Conservation (phyloP, 306 rosid genomes). For the Castanea mollissima region DNA sequence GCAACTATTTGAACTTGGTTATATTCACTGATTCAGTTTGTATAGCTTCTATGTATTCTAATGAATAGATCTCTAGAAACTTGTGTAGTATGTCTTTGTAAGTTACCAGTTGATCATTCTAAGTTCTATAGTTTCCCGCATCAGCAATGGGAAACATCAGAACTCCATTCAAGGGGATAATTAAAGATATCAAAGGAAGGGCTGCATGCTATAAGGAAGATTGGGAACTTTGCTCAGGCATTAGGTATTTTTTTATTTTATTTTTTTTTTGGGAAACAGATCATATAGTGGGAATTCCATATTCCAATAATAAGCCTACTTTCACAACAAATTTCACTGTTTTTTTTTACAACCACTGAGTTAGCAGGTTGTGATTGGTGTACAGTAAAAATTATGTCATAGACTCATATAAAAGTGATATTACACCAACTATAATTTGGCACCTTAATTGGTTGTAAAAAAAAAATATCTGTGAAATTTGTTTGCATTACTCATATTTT, state of each 20-base stretch:
- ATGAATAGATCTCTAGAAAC: constrained; percentile 2
- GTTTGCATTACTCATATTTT: neutral
- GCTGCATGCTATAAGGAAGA: constrained; percentile 69
- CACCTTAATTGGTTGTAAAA: no score
- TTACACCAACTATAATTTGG: no score
- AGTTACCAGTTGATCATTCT: neutral
- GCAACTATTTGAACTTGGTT: neutral
- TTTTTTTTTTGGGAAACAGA: neutral
- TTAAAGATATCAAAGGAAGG: constrained; percentile 72
- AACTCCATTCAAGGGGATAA: constrained; percentile 58
- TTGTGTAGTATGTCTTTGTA: neutral
- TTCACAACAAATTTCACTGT: no score
- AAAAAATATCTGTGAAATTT: no score
- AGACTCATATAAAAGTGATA: no score
- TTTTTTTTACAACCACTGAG: no score
- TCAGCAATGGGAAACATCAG: constrained; percentile 39
- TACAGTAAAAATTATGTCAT: no score
- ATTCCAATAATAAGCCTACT: neutral
- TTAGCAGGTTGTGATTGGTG: no score
- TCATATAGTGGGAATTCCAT: neutral
- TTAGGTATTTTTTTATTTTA: constrained; percentile 47
- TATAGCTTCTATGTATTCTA: constrained; percentile 12
- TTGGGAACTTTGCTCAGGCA: constrained; percentile 61
- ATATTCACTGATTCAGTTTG: neutral
- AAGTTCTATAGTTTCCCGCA: constrained; percentile 5